Base-by-base conservation (phyloP, 106 monocot genomes). In the Allium cepa region DNA sequence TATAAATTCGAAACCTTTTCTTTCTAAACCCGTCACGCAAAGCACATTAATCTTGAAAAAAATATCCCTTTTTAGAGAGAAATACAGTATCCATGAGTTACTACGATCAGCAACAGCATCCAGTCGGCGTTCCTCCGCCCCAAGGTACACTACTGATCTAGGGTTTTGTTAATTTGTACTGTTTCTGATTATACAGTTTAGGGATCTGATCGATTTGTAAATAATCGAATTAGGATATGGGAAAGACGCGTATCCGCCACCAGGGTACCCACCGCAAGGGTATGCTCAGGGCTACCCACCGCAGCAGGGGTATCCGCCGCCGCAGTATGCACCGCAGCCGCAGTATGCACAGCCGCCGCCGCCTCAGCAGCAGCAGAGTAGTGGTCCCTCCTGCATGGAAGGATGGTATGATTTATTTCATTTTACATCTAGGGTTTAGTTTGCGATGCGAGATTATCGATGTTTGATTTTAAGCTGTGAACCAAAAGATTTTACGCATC, bases 61-160 rank as follows among this genome's bases (percentile, higher is more conserved):
- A 36, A 36, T 22, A 22, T 22, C 22, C 22, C 22, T 22, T 0
- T 22, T 22, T 22, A 36, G 36, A 36, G 36, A 36, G 36, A 36
- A 36, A 36, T 3, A 36, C 1, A 22, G 36, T 36, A 36, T 4
- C 36, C 50, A 88, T 87, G 87, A 87, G 80, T 27, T 83, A 87
- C 76, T 83, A 87, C 75, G 72, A 78, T 27, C 83, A 81, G 63
- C 80, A 81, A 50, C 83, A 77, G 47, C 80, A 83, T 10, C 87
- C 83, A 15, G 80, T 87, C 65, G 87, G 87, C 10, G 83, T 78
- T 45, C 87, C 87, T 27, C 87, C 87, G 9, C 83, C 83, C n/a
- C 87, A 87, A 87, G 87, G 87, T 87, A 4, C 48, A 17, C 8
- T 17, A 5, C 36, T 50, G 57, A 13, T 61, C 60, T 49, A 11